These are phyloP conservation scores for Lycium barbarum DNA, from an alignment of 257 asterid species.

Conservation along the genomic window DNA sequence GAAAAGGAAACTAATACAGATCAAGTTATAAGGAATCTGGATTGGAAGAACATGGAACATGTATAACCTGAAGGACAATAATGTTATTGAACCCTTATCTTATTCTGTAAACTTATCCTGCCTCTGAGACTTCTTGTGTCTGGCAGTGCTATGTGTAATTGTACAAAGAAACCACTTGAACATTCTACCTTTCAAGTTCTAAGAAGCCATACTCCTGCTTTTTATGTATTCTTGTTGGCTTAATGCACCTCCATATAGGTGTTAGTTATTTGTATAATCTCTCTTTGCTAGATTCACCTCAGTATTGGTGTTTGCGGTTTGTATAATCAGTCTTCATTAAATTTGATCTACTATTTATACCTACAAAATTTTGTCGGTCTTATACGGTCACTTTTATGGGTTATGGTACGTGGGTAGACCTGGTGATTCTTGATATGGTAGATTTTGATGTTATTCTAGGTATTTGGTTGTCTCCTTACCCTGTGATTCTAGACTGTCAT, in stretches of 20 bases:
- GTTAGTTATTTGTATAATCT: background rate
- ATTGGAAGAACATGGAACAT: background rate
- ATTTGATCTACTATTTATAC: background rate
- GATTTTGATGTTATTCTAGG: no score
- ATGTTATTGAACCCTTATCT: background rate
- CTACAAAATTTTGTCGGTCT: no score
- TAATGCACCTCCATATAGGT: background rate
- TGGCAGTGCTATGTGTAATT: background rate
- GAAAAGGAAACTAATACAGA: background rate
- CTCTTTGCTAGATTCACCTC: background rate
- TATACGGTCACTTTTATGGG: no score
- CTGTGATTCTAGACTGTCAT: no score
- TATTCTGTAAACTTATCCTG: constrained; percentile 6
- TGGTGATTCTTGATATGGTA: no score
- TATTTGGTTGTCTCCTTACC: no score
- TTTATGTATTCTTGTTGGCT: background rate
- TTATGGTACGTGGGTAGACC: no score
- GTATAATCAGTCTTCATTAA: background rate
- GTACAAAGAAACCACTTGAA: background rate
- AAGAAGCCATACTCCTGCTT: background rate
- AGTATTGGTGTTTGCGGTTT: background rate
- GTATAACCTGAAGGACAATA: background rate
- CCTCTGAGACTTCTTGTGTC: background rate
- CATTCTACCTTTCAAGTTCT: background rate
- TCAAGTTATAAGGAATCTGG: background rate